Conservation (phyloP, 2,329 filamentous ascomycete species). For the Trichophyton mentagrophytes region DNA sequence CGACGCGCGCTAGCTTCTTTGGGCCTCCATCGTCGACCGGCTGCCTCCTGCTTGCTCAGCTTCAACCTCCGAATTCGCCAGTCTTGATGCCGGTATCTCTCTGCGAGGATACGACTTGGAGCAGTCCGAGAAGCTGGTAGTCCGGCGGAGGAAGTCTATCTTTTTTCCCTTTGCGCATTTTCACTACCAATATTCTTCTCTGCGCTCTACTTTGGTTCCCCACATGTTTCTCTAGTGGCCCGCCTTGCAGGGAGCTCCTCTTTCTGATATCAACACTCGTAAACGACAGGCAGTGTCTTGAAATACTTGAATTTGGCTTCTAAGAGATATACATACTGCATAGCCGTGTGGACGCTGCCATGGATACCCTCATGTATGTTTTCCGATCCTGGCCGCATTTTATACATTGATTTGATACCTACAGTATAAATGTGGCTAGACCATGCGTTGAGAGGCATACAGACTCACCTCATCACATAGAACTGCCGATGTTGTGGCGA, state of each 20-base stretch:
- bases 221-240: background rate
- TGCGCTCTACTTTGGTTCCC: background rate
- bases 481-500: constrained; percentile 83
- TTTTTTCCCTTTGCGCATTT: background rate
- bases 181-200: background rate
- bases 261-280: background rate
- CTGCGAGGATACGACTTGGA: background rate
- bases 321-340: background rate
- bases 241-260: background rate
- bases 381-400: constrained; percentile 8
- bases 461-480: constrained; percentile 32
- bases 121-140: background rate
- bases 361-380: constrained; percentile 11
- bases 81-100: background rate
- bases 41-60: background rate
- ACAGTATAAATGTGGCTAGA: background rate
- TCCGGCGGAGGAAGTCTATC: background rate
- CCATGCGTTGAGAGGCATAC: background rate
- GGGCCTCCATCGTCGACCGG: background rate
- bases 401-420: background rate
- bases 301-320: background rate
- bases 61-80: background rate
- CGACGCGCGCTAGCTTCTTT: background rate
- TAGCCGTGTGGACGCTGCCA: background rate
- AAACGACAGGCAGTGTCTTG: background rate